Evolutionary conservation across 495 filamentous ascomycete genomes (phyloP).

Genomic region (Talaromyces stipitatus): DNA sequence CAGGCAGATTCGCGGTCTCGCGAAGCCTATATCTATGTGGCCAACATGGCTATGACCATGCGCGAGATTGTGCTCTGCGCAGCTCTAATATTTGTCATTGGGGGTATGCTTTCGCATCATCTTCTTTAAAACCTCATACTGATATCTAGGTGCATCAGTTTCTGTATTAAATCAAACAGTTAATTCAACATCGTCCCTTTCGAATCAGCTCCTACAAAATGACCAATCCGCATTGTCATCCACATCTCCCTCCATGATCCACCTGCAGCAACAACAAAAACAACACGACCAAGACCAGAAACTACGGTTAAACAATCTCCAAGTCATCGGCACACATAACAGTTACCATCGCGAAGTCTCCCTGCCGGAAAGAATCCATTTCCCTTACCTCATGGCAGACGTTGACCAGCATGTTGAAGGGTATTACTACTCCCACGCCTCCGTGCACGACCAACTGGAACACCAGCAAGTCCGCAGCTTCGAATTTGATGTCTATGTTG

Average conservation of each 20-base stretch:
- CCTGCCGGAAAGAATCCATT: neutral
- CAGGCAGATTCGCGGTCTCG: neutral
- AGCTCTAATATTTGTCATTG: conserved; percentile 4
- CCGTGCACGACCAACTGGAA: conserved; percentile 4
- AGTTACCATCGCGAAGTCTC: conserved; percentile 8
- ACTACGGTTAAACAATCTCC: conserved; percentile 1
- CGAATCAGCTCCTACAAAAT: neutral
- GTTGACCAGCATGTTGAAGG: neutral
- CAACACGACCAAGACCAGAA: neutral
- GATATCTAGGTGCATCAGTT: neutral
- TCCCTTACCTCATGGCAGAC: conserved; percentile 1
- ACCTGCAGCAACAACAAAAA: neutral
- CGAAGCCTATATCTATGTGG: neutral
- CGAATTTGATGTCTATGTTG: conserved; percentile 5
- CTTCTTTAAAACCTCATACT: neutral
- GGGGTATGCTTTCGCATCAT: neutral
- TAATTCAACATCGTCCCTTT: neutral
- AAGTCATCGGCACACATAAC: conserved; percentile 7
- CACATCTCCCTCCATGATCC: neutral
- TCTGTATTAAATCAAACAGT: conserved; percentile 4
- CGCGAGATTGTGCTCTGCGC: conserved; percentile 5
- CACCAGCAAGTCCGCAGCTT: conserved; percentile 4
- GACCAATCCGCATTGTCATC: neutral
- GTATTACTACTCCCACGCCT: conserved; percentile 6
- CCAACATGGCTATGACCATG: conserved; percentile 1